These are phyloP conservation scores for Oryza longistaminata DNA, from an alignment of 176 grass and related monocot genomes.

Conservation along the genomic window DNA sequence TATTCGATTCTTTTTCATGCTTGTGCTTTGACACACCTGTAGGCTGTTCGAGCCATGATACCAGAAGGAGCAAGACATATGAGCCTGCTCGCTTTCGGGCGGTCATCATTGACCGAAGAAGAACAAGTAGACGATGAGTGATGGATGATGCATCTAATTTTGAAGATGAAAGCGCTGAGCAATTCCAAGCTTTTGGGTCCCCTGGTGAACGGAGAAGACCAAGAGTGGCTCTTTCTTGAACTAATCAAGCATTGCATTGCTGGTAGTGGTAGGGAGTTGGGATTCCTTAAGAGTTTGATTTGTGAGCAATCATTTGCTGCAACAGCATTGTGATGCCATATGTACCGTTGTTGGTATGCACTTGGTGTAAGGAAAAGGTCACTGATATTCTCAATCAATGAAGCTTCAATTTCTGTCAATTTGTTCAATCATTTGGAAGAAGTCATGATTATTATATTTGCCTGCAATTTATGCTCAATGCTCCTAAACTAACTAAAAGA, in stretches of 20 bases:
- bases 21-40: slow-evolving; percentile 16
- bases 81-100: slow-evolving; percentile 81
- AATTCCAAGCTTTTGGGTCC: neutral
- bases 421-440: neutral
- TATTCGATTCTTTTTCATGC: neutral
- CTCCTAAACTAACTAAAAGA: neutral
- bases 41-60: slow-evolving; percentile 79
- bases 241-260: neutral
- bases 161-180: neutral
- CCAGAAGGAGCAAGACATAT: slow-evolving; percentile 78
- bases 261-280: slow-evolving; percentile 3
- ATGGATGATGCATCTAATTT: neutral
- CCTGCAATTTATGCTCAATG: neutral
- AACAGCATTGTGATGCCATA: neutral
- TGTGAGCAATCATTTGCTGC: neutral
- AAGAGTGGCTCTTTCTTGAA: neutral
- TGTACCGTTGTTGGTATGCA: neutral
- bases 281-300: neutral
- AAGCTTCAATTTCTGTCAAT: slow-evolving; percentile 5
- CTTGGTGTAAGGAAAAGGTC: neutral
- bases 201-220: neutral
- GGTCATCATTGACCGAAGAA: slow-evolving; percentile 49
- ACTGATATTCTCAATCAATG: slow-evolving; percentile 11
- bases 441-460: neutral
- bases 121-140: slow-evolving; percentile 56